Evolutionary conservation across 805 yeast species (phyloP), one percentile per base, ranked within the genome.

Genomic region (Candida jianshihensis): DNA sequence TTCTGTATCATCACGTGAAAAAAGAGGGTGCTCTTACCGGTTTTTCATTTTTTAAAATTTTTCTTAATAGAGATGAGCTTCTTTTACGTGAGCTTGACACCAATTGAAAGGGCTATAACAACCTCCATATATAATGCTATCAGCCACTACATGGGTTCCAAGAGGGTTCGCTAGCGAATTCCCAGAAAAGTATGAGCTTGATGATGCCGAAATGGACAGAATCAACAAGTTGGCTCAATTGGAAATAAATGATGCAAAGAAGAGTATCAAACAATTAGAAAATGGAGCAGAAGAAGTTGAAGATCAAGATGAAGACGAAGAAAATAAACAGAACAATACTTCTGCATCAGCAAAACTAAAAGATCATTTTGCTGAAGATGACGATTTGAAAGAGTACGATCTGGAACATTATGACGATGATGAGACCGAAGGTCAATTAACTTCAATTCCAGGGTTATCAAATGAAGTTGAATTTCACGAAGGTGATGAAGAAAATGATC

Each of bases 61-160:
- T 16, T 19, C 16, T 13, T 13, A 12, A 7, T 9, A 27, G 29
- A n/a, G 29, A 26, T 24, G 26, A 24, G 26, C 26, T 24, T 24
- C 10, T 24, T 7, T 24, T 6, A 11, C 14, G 6, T 24, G n/a
- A 24, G 10, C 10, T 24, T n/a, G 22, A 17, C n/a, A n/a, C n/a
- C n/a, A n/a, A n/a, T n/a, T n/a, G n/a, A n/a, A n/a, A n/a, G n/a
- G n/a, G n/a, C n/a, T n/a, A n/a, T n/a, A n/a, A n/a, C n/a, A n/a
- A n/a, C n/a, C n/a, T n/a, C n/a, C n/a, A n/a, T n/a, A n/a, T n/a
- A n/a, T n/a, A 14, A 88, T 89, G 96, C 81, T 90, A 45, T 87
- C 98, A 27, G 82, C 97, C 19, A 79, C 92, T 33, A 67, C 80
- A 35, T 92, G 98, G 97, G 96, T 90, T 18, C 97, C 97, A 34